Evolutionary conservation across 176 grass and related monocot species (phyloP), one percentile per base, ranked within the genome.

Genomic region (Triticum urartu): DNA sequence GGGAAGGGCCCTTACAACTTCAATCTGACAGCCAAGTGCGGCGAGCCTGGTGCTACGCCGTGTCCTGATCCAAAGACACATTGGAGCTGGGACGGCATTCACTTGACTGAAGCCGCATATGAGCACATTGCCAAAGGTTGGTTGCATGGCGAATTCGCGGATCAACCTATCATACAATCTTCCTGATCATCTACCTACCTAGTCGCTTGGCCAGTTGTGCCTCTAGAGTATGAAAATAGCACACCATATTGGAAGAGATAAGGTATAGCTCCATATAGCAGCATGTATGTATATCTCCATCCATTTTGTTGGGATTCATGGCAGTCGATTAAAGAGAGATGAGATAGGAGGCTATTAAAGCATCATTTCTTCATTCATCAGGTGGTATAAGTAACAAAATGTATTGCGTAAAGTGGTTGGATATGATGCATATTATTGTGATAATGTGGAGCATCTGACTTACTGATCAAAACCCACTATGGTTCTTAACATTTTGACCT

Each of bases 1-100:
- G 92, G 95, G 20, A 77, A 1, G 11, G 85, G 87, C 6, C 83
- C 80, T 63, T 97, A 97, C 87, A 97, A 97, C 89, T 97, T 97
- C 85, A 97, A 97, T 68, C 77, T 95, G 77, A 88, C 91, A 68
- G 89, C 85, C 14, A 95, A 95, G 54, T 97, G 95, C 2, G 95
- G 91, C 33, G 90, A 93, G 79, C 87, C 71, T 83, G 92, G 82
- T 58, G 91, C 95, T 2, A 83, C 48, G 0, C 13, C 85, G 21
- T 97, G 95, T 86, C 52, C 81, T 0, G 79, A 97, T 75, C 89
- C 89, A 13, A 89, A 75, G 26, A 88, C 89, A 17, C 92, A 97
- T 82, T 94, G 92, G 92, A 97, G 95, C 71, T 97, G 95, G 95
- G 95, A 97, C 54, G 95, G 95, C 25, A 93, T 97, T 80, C 95